Conservation (phyloP, 257 asterid genomes). For the Oldenlandia corymbosa region DNA sequence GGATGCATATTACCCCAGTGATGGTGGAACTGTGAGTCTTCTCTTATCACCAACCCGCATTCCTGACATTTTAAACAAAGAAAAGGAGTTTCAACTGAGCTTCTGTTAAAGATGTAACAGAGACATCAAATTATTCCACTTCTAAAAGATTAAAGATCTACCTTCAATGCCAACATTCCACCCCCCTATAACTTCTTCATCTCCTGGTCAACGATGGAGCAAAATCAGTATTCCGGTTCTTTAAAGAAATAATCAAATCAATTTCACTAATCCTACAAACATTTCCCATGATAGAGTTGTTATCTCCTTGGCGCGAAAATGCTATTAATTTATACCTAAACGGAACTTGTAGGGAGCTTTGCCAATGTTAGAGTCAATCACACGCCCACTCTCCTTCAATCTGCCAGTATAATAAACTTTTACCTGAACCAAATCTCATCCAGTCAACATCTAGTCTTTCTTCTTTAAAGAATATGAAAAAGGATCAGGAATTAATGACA, state of each 20-base stretch:
- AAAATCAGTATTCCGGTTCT: background rate
- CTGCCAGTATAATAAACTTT: conserved; percentile 56
- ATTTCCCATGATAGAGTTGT: background rate
- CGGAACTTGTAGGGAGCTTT: conserved; percentile 43
- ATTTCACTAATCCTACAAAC: background rate
- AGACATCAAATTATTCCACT: background rate
- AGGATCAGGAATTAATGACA: background rate
- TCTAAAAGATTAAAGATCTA: conserved; percentile 16
- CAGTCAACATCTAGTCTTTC: conserved; percentile 1
- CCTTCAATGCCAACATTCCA: conserved; percentile 76
- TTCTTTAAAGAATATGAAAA: background rate
- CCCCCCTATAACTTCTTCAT: conserved; percentile 49
- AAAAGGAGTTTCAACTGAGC: conserved; percentile 4
- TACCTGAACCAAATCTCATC: conserved; percentile 41
- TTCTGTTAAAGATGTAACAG: background rate
- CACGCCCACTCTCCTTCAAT: conserved; percentile 53
- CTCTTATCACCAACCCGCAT: conserved; percentile 89
- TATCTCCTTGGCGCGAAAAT: no score
- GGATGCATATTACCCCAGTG: conserved; percentile 59
- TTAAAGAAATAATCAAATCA: background rate
- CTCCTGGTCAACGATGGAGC: conserved; percentile 38
- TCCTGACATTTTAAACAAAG: conserved; percentile 39
- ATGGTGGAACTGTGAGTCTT: conserved; percentile 72
- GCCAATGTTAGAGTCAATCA: conserved; percentile 53
- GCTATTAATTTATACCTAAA: conserved; percentile 54